Conservation (phyloP, 225 moss, liverwort and hornwort genomes). For the Pseudoscleropodium purum region DNA sequence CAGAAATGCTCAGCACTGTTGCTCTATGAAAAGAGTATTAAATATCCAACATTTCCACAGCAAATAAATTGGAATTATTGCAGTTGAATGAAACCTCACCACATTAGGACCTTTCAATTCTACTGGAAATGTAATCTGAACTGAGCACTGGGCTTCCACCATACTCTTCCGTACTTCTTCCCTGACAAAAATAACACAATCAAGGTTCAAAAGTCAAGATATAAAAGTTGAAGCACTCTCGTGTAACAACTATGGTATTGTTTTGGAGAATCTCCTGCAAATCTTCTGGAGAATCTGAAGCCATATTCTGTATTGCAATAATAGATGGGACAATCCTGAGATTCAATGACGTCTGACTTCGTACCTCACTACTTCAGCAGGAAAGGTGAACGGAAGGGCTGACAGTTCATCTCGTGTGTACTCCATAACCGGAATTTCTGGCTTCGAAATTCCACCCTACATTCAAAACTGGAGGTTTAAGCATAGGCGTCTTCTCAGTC, state of each 20-base stretch:
- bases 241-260: background rate
- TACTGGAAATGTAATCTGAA: conserved; percentile 92
- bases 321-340: background rate
- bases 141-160: conserved; percentile 94
- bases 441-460: conserved; percentile 85
- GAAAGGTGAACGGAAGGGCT: conserved; percentile 86
- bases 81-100: conserved; percentile 34
- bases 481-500: background rate
- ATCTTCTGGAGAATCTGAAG: background rate
- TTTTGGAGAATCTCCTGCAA: background rate
- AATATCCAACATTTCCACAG: background rate
- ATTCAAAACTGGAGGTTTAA: background rate
- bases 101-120: conserved; percentile 73
- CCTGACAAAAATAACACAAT: conserved; percentile 26
- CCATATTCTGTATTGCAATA: background rate
- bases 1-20: background rate
- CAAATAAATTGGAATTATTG: background rate
- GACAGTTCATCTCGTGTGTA: conserved; percentile 74
- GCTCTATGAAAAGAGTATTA: background rate
- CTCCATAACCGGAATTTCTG: conserved; percentile 56
- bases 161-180: conserved; percentile 86
- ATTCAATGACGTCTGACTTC: background rate
- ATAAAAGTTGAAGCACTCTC: background rate
- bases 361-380: conserved; percentile 77
- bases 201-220: background rate